Evolutionary conservation across 805 yeast genomes (phyloP).

Genomic region (Barnettozyma siamensis): DNA sequence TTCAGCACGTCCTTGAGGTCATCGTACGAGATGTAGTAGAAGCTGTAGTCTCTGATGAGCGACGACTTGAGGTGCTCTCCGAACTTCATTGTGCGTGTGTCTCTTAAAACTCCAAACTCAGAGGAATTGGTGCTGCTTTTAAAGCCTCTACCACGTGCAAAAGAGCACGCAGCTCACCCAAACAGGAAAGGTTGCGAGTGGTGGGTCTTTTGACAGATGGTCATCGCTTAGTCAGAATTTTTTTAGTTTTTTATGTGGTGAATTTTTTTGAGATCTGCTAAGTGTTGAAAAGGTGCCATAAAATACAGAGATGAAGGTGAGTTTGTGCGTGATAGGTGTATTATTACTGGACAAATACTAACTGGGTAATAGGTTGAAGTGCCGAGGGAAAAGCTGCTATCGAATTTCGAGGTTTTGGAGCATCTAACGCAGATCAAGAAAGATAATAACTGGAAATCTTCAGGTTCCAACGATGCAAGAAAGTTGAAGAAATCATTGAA

Average conservation of each 20-base stretch:
- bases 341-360: not conserved
- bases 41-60: constrained; percentile 82
- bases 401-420: constrained; percentile 51
- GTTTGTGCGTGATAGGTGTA: not conserved
- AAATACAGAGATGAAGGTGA: not conserved
- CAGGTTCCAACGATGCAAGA: constrained; percentile 4
- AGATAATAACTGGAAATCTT: constrained; percentile 28
- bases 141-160: not conserved
- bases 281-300: too few relatives aligned
- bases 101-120: not conserved
- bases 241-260: too few relatives aligned
- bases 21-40: constrained; percentile 88
- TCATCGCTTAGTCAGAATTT: too few relatives aligned
- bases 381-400: constrained; percentile 47
- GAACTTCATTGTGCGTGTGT: constrained; percentile 65
- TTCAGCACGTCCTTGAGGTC: constrained; percentile 80
- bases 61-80: constrained; percentile 91
- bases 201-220: too few relatives aligned
- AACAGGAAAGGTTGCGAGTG: not conserved
- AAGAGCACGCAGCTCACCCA: not conserved
- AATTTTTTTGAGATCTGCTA: not conserved
- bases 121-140: not conserved
- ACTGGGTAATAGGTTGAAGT: constrained; percentile 27
- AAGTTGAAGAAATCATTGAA: constrained; percentile 25
- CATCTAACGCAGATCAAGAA: constrained; percentile 41